Conservation (phyloP, 1,284 basidiomycete species). For the Hypsizygus ulmarius region DNA sequence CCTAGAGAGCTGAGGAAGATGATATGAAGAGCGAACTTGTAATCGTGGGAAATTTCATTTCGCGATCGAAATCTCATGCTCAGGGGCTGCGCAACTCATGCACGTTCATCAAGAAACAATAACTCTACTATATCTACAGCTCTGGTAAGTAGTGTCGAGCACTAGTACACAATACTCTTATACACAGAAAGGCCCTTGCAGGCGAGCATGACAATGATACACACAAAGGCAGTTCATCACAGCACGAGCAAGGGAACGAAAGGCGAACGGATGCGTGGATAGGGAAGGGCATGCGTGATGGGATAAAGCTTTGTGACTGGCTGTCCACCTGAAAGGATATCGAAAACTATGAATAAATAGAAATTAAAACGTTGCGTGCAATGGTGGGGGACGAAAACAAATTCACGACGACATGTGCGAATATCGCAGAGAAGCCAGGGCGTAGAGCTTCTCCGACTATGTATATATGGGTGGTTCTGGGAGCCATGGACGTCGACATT, state of each 20-base stretch:
- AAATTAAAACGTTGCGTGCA: conserved; percentile 3
- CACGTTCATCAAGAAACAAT: too few species aligned
- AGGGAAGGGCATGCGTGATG: not conserved
- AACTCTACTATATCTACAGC: too few species aligned
- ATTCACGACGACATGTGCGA: not conserved
- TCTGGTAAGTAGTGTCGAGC: too few species aligned
- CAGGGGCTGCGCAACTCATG: too few species aligned
- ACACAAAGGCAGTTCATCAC: too few species aligned
- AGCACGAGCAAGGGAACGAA: not conserved
- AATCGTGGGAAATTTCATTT: too few species aligned
- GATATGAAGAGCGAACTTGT: not conserved
- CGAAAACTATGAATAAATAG: conserved; percentile 9
- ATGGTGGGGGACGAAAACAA: not conserved
- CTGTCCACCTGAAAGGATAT: conserved; percentile 9
- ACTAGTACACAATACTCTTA: too few species aligned
- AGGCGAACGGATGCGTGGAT: not conserved
- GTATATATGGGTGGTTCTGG: not conserved
- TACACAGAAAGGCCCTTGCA: too few species aligned
- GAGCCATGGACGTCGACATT: not conserved
- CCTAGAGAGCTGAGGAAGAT: not conserved
- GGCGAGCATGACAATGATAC: too few species aligned
- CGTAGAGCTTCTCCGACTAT: not conserved
- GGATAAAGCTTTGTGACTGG: not conserved
- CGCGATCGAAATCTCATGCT: too few species aligned
- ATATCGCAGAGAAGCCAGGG: not conserved